Evolutionary conservation across 2,329 filamentous ascomycete genomes (phyloP), one percentile per base, ranked within the genome.

Genomic region (Huntiella bhutanensis): DNA sequence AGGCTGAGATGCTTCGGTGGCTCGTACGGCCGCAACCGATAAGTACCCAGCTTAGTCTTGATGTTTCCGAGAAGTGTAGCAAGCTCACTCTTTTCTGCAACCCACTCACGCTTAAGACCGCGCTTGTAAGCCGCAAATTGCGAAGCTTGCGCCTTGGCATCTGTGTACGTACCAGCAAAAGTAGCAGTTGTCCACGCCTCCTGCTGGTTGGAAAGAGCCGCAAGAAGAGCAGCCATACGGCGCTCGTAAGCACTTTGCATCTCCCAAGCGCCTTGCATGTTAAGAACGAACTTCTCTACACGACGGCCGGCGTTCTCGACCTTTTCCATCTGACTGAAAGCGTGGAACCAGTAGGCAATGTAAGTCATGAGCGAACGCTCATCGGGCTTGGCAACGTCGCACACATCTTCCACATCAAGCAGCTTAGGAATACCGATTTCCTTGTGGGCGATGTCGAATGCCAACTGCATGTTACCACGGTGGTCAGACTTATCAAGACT

Each of bases 311-410:
- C 91, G 59, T 98, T 98, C 63, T 98, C 91, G 6, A 98, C 91
- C 60, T 88, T 82, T 65, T 98, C 91, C 79, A 98, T 92, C 58
- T 96, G 88, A 28, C 88, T 96, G 61, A 98, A 98, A 55, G 91
- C 91, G 59, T 98, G 91, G 71, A 98, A 98, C 91, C 91, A 98
- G 68, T 98, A 98, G 53, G 91, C 91, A 56, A 98, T 98, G 62
- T 98, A 98, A 1, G 91, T 98, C 91, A 98, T 98, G 59, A 98
- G 71, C 60, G 83, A 92, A 55, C 85, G 80, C 63, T 98, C 91
- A 60, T 98, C 91, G 17, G 91, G 91, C 64, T 91, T 92, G 17
- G 86, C 74, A 22, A 98, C 88, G 59, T 98, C 91, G 60, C 85
- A 94, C 15, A 98, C 91, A 66, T 98, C 91, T 63, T 98, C 91